Conservation (phyloP, 129 eudicot species). For the Artemisia annua region DNA sequence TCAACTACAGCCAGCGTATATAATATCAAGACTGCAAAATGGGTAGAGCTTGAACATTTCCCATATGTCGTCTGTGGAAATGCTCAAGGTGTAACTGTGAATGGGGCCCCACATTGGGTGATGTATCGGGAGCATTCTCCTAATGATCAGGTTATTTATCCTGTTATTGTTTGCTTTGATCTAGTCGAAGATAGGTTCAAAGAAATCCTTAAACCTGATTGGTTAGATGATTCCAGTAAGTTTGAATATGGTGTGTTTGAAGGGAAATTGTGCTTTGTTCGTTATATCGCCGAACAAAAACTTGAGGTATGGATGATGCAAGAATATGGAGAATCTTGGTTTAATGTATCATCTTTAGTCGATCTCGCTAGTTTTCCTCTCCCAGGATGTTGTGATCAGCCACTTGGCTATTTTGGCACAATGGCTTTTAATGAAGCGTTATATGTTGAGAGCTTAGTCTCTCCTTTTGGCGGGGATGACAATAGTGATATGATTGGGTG, state of each 20-base stretch:
- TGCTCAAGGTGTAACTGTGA: slow-evolving; percentile 22
- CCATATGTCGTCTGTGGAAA: slow-evolving; percentile 14
- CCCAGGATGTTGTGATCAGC: too few species aligned
- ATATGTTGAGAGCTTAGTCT: slow-evolving; percentile 33
- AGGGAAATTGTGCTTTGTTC: too few species aligned
- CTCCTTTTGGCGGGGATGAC: slow-evolving; percentile 23
- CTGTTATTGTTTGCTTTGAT: slow-evolving; percentile 5
- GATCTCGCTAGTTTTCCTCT: too few species aligned
- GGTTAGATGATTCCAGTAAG: too few species aligned
- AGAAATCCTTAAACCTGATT: too few species aligned
- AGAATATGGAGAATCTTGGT: too few species aligned
- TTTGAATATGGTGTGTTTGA: too few species aligned
- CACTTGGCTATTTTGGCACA: too few species aligned
- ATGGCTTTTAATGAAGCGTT: background rate
- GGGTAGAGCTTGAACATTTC: slow-evolving; percentile 19
- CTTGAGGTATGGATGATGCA: too few species aligned
- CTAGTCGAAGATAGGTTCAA: too few species aligned
- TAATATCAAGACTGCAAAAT: slow-evolving; percentile 18
- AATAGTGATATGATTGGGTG: background rate
- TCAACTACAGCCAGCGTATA: slow-evolving; percentile 12
- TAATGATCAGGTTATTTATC: background rate
- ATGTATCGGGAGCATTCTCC: slow-evolving; percentile 18
- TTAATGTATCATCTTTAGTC: too few species aligned
- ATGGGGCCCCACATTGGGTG: slow-evolving; percentile 27
- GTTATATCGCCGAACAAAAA: too few species aligned